Evolutionary conservation across 768 basidiomycete species (phyloP).

Genomic region (Tricholoma furcatifolium): DNA sequence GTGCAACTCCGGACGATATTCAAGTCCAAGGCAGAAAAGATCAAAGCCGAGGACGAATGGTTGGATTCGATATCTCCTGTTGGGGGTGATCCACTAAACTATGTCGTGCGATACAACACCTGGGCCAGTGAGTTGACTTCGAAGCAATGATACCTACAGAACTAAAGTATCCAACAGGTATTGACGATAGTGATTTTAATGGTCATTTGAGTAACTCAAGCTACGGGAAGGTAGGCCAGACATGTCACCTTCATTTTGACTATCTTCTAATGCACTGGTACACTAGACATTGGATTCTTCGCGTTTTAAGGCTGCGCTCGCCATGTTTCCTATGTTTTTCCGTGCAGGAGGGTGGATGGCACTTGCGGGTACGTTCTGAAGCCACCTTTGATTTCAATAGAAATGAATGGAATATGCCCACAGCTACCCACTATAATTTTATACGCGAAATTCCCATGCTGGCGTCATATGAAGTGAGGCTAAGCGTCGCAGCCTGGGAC

Average conservation of each 20-base stretch:
- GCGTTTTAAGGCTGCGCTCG: slow-evolving; percentile 47
- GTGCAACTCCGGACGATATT: slow-evolving; percentile 37
- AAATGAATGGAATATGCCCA: not conserved
- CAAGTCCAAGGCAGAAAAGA: slow-evolving; percentile 28
- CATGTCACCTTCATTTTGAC: not conserved
- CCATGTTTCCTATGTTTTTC: slow-evolving; percentile 56
- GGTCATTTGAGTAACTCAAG: slow-evolving; percentile 79
- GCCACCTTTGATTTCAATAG: slow-evolving; percentile 23
- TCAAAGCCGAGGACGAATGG: slow-evolving; percentile 40
- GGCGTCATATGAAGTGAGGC: slow-evolving; percentile 57
- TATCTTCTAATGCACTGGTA: not conserved
- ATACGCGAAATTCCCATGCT: slow-evolving; percentile 70
- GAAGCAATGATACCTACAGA: not conserved
- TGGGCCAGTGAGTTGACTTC: slow-evolving; percentile 57
- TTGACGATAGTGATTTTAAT: slow-evolving; percentile 76
- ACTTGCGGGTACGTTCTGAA: slow-evolving; percentile 42
- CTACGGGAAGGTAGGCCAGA: slow-evolving; percentile 60
- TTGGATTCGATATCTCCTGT: slow-evolving; percentile 48
- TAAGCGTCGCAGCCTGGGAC: slow-evolving; percentile 64
- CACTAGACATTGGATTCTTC: slow-evolving; percentile 42
- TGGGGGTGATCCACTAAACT: slow-evolving; percentile 55
- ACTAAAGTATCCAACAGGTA: slow-evolving; percentile 31
- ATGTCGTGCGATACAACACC: slow-evolving; percentile 36
- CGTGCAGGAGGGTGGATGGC: slow-evolving; percentile 61
- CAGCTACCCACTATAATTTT: slow-evolving; percentile 69